Conservation (phyloP, 768 basidiomycete genomes). For the Leucosporidium yakuticum region DNA sequence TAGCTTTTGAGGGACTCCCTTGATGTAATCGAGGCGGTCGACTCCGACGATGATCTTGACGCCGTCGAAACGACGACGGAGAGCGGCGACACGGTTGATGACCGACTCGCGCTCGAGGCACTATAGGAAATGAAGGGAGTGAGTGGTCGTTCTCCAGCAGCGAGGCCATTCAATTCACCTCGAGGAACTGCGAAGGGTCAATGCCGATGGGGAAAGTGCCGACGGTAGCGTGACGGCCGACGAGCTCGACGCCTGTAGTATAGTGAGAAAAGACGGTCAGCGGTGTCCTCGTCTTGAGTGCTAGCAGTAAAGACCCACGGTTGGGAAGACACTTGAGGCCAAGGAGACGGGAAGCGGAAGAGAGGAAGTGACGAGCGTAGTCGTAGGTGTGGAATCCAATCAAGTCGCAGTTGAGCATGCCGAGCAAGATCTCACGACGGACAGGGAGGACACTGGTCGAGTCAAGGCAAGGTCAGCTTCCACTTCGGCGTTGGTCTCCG, state of each 20-base stretch:
- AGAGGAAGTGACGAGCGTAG: constrained; percentile 98
- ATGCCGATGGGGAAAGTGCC: constrained; percentile 99
- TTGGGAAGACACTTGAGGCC: constrained; percentile 95
- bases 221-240: constrained; percentile 89
- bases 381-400: constrained; percentile 99
- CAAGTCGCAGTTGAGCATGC: constrained; percentile 88
- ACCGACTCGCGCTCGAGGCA: constrained; percentile 75
- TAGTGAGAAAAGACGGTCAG: not conserved
- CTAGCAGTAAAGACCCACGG: constrained; percentile 40
- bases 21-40: constrained; percentile 98
- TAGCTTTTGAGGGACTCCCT: constrained; percentile 97
- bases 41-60: constrained; percentile 98
- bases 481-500: not conserved
- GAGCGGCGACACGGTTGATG: constrained; percentile 66
- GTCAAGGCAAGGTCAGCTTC: not conserved
- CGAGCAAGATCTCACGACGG: constrained; percentile 92
- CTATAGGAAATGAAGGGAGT: constrained; percentile 44
- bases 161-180: constrained; percentile 48
- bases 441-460: constrained; percentile 80
- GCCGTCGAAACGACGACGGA: constrained; percentile 85
- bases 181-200: constrained; percentile 83
- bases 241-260: constrained; percentile 68
- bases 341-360: constrained; percentile 93
- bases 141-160: not conserved
- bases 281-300: not conserved